Evolutionary conservation across 2,329 filamentous ascomycete genomes (phyloP).

Genomic region (Pyrenochaeta sp.): DNA sequence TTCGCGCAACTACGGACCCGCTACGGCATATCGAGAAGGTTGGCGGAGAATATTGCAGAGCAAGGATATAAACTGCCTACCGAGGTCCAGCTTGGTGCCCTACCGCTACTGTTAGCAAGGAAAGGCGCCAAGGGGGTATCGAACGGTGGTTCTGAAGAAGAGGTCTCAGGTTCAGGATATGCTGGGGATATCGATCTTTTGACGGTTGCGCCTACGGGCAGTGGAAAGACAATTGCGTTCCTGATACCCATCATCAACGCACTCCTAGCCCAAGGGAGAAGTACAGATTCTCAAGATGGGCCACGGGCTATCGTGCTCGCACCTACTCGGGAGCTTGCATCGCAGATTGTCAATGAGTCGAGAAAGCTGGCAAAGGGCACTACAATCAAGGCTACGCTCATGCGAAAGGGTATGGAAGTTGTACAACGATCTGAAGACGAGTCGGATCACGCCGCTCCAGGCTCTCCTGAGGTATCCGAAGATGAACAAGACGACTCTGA

Average conservation of each 20-base stretch:
- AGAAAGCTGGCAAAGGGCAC: conserved; percentile 81
- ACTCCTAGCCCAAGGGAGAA: conserved; percentile 56
- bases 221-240: conserved; percentile 94
- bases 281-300: conserved; percentile 22
- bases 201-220: conserved; percentile 91
- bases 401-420: conserved; percentile 85
- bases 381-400: conserved; percentile 77
- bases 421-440: conserved; percentile 49
- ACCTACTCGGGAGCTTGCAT: conserved; percentile 59
- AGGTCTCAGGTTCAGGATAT: conserved; percentile 27
- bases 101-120: conserved; percentile 76
- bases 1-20: conserved; percentile 75
- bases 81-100: conserved; percentile 86
- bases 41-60: conserved; percentile 80
- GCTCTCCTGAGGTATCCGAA: conserved; percentile 47
- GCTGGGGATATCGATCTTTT: conserved; percentile 72
- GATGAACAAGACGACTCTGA: conserved; percentile 46
- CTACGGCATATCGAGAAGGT: conserved; percentile 75
- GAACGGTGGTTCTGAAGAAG: conserved; percentile 49
- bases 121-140: conserved; percentile 17
- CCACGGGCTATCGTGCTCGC: conserved; percentile 56
- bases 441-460: conserved; percentile 43
- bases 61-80: conserved; percentile 90
- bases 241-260: conserved; percentile 84
- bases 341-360: conserved; percentile 70